Percentiles rank a stretch among this genome's conserved stretches.
These are phyloP conservation scores for Pyrenophora teres DNA, from an alignment of 2,329 filamentous ascomycete species.

Conservation along the genomic window DNA sequence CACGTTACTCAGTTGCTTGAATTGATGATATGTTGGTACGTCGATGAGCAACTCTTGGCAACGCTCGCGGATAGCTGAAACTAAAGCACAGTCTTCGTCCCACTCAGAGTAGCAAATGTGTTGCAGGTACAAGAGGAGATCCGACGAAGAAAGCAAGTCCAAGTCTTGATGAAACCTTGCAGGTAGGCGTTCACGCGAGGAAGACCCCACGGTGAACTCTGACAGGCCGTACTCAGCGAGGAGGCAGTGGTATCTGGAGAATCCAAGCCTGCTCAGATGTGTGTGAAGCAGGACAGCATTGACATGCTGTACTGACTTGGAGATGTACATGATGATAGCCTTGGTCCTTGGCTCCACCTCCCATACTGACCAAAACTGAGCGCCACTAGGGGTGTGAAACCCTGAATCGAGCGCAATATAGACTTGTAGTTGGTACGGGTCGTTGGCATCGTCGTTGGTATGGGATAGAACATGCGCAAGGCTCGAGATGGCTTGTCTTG, in stretches of 20 bases:
- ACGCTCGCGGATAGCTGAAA: constrained; percentile 30
- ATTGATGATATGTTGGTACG: constrained; percentile 43
- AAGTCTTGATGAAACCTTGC: constrained; percentile 40
- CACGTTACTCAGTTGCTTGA: constrained; percentile 45
- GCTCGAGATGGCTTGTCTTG: constrained; percentile 28
- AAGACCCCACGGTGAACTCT: constrained; percentile 17
- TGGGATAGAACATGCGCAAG: constrained; percentile 30
- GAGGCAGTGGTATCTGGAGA: constrained; percentile 46
- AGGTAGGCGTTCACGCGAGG: constrained; percentile 24
- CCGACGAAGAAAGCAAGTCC: constrained; percentile 40
- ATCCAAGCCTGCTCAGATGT: constrained; percentile 40
- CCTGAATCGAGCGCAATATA: constrained; percentile 46
- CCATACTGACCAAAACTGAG: constrained; percentile 45
- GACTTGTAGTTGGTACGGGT: constrained; percentile 38
- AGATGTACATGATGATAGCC: constrained; percentile 40
- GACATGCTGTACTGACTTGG: constrained; percentile 42
- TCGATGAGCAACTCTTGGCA: constrained; percentile 44
- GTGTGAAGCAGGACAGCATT: constrained; percentile 38
- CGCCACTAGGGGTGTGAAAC: constrained; percentile 39
- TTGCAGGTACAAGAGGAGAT: constrained; percentile 42
- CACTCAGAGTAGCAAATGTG: constrained; percentile 42
- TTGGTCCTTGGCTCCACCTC: constrained; percentile 38
- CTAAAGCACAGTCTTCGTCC: constrained; percentile 38
- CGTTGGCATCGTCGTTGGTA: constrained; percentile 34
- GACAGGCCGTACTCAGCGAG: constrained; percentile 35